A percentile compares a stretch with the other conserved stretches of the same genome.
These are phyloP conservation scores for Mollisiaceae sp. DNA, from an alignment of 2,329 filamentous ascomycete genomes.

Conservation along the genomic window DNA sequence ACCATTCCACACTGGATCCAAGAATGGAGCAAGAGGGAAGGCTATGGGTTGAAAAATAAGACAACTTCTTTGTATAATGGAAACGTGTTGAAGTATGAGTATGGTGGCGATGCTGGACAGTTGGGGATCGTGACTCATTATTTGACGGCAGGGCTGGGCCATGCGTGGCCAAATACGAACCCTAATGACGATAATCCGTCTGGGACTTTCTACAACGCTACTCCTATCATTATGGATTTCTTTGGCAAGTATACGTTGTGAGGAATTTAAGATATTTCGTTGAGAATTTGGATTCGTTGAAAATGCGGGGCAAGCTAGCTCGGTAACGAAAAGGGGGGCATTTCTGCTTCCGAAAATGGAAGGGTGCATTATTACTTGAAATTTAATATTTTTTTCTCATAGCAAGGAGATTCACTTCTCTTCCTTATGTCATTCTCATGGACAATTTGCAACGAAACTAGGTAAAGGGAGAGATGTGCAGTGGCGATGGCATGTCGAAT, in stretches of 20 bases:
- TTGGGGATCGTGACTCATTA: constrained; percentile 11
- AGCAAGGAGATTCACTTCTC: too few relatives aligned
- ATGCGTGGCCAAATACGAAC: constrained; percentile 48
- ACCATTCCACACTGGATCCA: constrained; percentile 48
- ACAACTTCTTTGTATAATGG: constrained; percentile 28
- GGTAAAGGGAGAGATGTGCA: too few relatives aligned
- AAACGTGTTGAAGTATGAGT: constrained; percentile 26
- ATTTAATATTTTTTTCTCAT: too few relatives aligned
- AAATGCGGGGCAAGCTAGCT: neutral
- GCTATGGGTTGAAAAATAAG: constrained; percentile 25
- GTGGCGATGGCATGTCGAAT: too few relatives aligned
- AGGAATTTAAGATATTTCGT: neutral
- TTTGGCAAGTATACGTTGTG: constrained; percentile 39
- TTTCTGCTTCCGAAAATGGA: too few relatives aligned
- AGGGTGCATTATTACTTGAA: too few relatives aligned
- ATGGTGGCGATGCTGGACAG: constrained; percentile 9
- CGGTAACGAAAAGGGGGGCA: neutral
- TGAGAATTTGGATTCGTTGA: neutral
- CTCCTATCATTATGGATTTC: constrained; percentile 48
- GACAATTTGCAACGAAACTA: too few relatives aligned
- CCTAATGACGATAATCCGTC: constrained; percentile 28
- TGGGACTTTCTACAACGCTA: constrained; percentile 43
- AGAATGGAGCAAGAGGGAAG: constrained; percentile 47
- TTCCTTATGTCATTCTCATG: too few relatives aligned
- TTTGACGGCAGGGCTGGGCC: constrained; percentile 29